These are phyloP conservation scores for Phytophthora constricta DNA, from an alignment of 352 stramenopile genomes.

Conservation along the genomic window DNA sequence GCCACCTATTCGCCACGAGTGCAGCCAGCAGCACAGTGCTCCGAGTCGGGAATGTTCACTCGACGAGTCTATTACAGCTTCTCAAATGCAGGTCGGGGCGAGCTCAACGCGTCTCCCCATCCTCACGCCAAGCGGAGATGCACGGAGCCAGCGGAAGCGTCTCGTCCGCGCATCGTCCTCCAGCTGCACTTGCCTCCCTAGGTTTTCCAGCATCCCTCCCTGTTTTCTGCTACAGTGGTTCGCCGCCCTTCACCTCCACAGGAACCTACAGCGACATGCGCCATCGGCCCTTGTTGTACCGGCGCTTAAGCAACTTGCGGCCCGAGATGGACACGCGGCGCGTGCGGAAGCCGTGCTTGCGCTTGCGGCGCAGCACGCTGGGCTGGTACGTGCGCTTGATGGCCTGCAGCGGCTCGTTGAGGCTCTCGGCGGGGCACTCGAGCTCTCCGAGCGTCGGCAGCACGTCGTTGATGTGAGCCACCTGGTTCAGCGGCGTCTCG, in stretches of 20 bases:
- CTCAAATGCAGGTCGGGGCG: conserved; percentile 15
- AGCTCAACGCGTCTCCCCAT: too few species aligned
- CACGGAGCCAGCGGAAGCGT: neutral
- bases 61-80: conserved; percentile 31
- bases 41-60: conserved; percentile 22
- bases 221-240: conserved; percentile 24
- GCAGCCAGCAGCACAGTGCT: neutral
- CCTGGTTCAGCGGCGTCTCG: conserved; percentile 38
- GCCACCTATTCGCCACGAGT: conserved; percentile 8
- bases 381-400: conserved; percentile 90
- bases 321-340: conserved; percentile 78
- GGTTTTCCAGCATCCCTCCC: conserved; percentile 15
- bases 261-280: conserved; percentile 78
- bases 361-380: conserved; percentile 85
- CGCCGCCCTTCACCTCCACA: neutral
- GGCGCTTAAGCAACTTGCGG: conserved; percentile 81
- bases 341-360: conserved; percentile 87
- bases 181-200: conserved; percentile 8
- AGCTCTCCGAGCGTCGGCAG: conserved; percentile 45
- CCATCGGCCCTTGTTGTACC: conserved; percentile 84
- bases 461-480: conserved; percentile 44
- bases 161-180: conserved; percentile 15
- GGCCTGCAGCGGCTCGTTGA: conserved; percentile 71
- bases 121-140: too few species aligned
- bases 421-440: conserved; percentile 53